Conservation (phyloP, 106 monocot species). For the Alisma plantagoaquatica region DNA sequence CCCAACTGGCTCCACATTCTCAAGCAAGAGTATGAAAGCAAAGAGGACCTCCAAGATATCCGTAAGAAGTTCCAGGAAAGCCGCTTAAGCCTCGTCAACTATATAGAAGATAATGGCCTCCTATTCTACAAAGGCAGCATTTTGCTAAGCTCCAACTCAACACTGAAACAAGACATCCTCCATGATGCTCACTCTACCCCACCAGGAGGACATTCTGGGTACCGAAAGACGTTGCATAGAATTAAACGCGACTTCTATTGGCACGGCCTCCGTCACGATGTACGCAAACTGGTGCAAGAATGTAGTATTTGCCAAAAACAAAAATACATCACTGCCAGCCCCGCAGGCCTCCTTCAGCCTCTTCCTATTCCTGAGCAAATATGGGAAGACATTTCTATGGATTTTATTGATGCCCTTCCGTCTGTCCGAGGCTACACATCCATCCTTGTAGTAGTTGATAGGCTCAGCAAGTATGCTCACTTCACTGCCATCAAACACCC, state of each 20-base stretch:
- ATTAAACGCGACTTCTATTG: constrained; percentile 2
- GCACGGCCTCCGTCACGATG: background rate
- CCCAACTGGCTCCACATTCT: background rate
- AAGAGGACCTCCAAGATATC: background rate
- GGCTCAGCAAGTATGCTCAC: constrained; percentile 8
- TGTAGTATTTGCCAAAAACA: background rate
- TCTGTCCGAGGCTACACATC: background rate
- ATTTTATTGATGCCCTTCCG: constrained; percentile 17
- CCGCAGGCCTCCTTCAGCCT: constrained; percentile 5
- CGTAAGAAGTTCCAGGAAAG: too few relatives aligned
- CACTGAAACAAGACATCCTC: background rate
- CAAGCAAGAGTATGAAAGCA: background rate
- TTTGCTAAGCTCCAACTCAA: background rate
- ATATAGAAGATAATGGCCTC: background rate
- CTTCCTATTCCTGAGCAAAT: constrained; percentile 5
- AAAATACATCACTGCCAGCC: background rate
- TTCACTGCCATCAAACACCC: constrained; percentile 4
- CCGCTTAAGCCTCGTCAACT: too few relatives aligned
- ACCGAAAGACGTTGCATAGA: background rate
- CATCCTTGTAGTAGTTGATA: constrained; percentile 15
- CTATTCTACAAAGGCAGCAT: background rate
- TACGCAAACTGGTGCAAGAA: background rate
- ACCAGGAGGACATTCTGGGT: constrained; percentile 1
- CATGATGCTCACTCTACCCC: background rate
- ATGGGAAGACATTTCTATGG: constrained; percentile 14